A percentile compares a stretch with the other conserved stretches of the same genome.
phyloP scores from a whole-genome alignment of 2,329 filamentous ascomycete species.

The Intubia oerlemansii region DNA sequence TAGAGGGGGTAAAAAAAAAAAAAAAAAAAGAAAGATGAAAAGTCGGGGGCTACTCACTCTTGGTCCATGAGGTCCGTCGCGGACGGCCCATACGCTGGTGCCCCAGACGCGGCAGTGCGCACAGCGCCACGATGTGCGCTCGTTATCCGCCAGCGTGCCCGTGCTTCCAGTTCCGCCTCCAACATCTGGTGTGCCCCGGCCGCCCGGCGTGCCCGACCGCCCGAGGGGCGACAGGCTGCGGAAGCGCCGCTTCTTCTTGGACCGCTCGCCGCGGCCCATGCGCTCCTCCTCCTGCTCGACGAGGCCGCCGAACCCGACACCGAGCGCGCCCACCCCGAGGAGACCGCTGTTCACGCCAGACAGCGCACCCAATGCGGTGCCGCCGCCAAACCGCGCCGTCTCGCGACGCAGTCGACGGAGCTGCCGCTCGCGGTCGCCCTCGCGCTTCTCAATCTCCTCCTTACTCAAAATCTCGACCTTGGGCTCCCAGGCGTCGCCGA shows the following conservation, averaged over 20 bases:
- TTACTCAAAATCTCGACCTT: slow-evolving; percentile 68
- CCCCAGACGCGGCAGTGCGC: slow-evolving; percentile 76
- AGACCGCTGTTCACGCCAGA: slow-evolving; percentile 63
- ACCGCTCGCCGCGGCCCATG: slow-evolving; percentile 79
- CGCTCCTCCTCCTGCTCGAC: slow-evolving; percentile 49
- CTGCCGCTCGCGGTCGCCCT: slow-evolving; percentile 83
- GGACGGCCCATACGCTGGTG: slow-evolving; percentile 79
- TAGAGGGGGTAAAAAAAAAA: too few species aligned
- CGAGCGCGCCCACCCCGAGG: slow-evolving; percentile 25
- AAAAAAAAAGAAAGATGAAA: too few species aligned
- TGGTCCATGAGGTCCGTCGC: slow-evolving; percentile 70
- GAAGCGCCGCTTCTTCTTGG: slow-evolving; percentile 88
- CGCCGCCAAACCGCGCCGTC: slow-evolving; percentile 80
- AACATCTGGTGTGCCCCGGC: slow-evolving; percentile 62
- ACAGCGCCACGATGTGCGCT: slow-evolving; percentile 73
- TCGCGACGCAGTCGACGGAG: slow-evolving; percentile 71
- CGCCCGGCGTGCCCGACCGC: slow-evolving; percentile 44
- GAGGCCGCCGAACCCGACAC: slow-evolving; percentile 23
- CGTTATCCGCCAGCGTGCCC: slow-evolving; percentile 48
- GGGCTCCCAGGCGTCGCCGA: slow-evolving; percentile 69
- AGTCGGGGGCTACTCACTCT: too few species aligned
- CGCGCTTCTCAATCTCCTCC: slow-evolving; percentile 93
- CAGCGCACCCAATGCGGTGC: slow-evolving; percentile 38
- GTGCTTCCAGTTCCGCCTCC: slow-evolving; percentile 46
- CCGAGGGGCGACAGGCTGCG: slow-evolving; percentile 66